phyloP scores from a whole-genome alignment of 305 asterid genomes.

The Fraxinus floribunda region DNA sequence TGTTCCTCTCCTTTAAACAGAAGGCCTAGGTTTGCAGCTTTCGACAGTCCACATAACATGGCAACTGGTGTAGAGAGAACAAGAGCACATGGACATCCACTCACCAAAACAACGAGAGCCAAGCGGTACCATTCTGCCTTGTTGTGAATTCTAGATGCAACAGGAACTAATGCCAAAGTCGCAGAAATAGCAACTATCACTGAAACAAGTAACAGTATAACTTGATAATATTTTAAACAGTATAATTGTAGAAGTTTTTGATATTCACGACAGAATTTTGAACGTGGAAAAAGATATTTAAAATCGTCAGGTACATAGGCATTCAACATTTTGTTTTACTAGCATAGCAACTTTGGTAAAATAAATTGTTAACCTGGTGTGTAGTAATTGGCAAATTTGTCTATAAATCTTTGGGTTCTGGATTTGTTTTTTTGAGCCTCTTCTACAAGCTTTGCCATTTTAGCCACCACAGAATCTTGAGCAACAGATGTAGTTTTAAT shows the following conservation, averaged over 20 bases:
- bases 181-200: constrained; percentile 49
- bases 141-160: constrained; percentile 42
- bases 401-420: constrained; percentile 61
- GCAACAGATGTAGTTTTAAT: constrained; percentile 60
- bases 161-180: constrained; percentile 55
- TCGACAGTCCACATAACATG: constrained; percentile 78
- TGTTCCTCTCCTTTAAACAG: constrained; percentile 79
- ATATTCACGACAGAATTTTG: not conserved
- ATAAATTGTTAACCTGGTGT: constrained; percentile 63
- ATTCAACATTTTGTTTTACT: not conserved
- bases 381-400: constrained; percentile 74
- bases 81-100: constrained; percentile 90
- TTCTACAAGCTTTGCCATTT: constrained; percentile 81
- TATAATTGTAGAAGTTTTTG: constrained; percentile 36
- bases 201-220: not conserved
- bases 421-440: constrained; percentile 84
- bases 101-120: constrained; percentile 75
- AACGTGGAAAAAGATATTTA: not conserved
- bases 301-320: not conserved
- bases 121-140: constrained; percentile 62
- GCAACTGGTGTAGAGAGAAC: constrained; percentile 93
- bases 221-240: not conserved
- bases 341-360: not conserved
- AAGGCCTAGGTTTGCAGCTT: constrained; percentile 82
- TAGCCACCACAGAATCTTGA: constrained; percentile 77